A percentile compares a stretch with the other conserved stretches of the same genome.
These are phyloP conservation scores for Blastobotrys robertii DNA, from an alignment of 805 yeast species.

Conservation along the genomic window DNA sequence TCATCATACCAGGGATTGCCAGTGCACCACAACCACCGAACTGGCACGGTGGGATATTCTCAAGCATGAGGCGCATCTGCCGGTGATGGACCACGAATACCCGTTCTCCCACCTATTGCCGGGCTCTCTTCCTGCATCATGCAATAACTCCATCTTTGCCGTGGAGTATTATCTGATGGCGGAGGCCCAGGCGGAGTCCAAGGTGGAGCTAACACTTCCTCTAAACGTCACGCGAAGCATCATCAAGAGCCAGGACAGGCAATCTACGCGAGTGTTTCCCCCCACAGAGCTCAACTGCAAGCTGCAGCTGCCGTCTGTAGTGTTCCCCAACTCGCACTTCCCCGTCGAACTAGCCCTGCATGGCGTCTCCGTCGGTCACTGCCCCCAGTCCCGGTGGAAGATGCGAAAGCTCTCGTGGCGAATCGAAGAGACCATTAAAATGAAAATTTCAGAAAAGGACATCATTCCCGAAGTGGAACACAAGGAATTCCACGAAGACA, in stretches of 20 bases:
- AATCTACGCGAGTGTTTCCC: constrained; percentile 85
- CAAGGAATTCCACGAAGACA: constrained; percentile 43
- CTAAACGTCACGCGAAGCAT: constrained; percentile 62
- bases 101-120: constrained; percentile 88
- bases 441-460: constrained; percentile 42
- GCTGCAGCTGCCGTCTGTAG: constrained; percentile 79
- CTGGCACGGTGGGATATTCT: constrained; percentile 87
- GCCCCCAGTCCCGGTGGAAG: constrained; percentile 59
- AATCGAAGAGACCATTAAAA: constrained; percentile 70
- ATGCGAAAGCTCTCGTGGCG: constrained; percentile 86
- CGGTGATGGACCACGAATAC: constrained; percentile 67
- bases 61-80: constrained; percentile 44
- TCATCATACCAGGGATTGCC: constrained; percentile 26
- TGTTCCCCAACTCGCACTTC: constrained; percentile 79
- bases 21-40: constrained; percentile 48
- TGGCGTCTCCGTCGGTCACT: constrained; percentile 29
- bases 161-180: constrained; percentile 76
- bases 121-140: constrained; percentile 77
- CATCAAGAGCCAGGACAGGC: constrained; percentile 71
- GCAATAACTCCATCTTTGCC: constrained; percentile 46
- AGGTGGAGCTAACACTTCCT: background rate
- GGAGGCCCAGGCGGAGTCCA: constrained; percentile 17
- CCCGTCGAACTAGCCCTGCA: constrained; percentile 77
- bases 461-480: constrained; percentile 20
- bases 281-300: constrained; percentile 87